phyloP scores from a whole-genome alignment of 495 filamentous ascomycete genomes.

The Talaromyces wortmannii region DNA sequence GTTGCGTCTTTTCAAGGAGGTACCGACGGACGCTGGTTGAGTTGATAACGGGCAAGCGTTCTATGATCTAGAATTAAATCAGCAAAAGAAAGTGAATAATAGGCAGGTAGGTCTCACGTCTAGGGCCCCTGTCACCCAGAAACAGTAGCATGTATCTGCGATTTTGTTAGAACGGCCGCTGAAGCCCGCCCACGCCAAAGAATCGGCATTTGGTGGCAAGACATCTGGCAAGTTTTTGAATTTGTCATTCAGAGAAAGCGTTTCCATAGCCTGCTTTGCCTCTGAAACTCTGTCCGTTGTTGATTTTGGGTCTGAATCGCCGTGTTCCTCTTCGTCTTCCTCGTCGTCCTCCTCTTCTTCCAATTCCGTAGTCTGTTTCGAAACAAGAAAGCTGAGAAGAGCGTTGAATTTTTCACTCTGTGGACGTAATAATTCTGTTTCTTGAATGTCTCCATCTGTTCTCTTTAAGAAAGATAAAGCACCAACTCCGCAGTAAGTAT shows the following conservation, averaged over 20 bases:
- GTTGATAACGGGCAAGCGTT: conserved; percentile 53
- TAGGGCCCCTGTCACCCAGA: conserved; percentile 77
- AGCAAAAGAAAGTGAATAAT: background rate
- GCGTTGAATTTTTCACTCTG: conserved; percentile 29
- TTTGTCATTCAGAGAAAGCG: conserved; percentile 12
- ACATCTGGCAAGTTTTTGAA: conserved; percentile 28
- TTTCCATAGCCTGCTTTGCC: background rate
- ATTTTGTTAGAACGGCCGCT: conserved; percentile 86
- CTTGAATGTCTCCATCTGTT: conserved; percentile 10
- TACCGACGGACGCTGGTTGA: conserved; percentile 59
- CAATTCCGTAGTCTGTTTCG: conserved; percentile 56
- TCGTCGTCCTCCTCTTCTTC: conserved; percentile 43
- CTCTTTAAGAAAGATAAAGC: conserved; percentile 65
- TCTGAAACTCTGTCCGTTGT: background rate
- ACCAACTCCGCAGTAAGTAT: conserved; percentile 77
- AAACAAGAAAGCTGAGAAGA: conserved; percentile 58
- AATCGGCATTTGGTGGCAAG: conserved; percentile 16
- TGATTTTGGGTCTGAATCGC: background rate
- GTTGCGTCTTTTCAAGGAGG: conserved; percentile 83
- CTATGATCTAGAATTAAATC: conserved; percentile 51
- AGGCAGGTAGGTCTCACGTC: conserved; percentile 31
- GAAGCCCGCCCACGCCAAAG: conserved; percentile 57
- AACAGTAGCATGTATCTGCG: conserved; percentile 90
- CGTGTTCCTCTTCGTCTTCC: conserved; percentile 29
- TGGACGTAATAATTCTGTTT: conserved; percentile 20